Conservation (phyloP, 805 yeast genomes). For the Kurtzmaniella cleridarum region DNA sequence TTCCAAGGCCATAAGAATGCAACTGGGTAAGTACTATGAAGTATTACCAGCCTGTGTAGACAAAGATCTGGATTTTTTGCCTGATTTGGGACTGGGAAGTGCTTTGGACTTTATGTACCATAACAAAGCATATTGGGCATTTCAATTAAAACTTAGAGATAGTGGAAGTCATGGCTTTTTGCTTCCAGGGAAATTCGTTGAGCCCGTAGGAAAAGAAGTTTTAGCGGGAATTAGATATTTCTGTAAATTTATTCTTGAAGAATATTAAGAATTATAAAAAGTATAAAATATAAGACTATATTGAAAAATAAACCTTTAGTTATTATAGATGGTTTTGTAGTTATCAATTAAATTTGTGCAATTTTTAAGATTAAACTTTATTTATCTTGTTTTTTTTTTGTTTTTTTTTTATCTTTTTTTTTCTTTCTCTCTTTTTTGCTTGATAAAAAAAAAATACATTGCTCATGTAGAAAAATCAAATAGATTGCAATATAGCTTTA, state of each 20-base stretch:
- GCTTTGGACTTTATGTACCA: conserved; percentile 83
- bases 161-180: conserved; percentile 80
- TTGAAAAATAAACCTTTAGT: no score
- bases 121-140: conserved; percentile 77
- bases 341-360: no score
- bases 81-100: conserved; percentile 75
- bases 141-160: conserved; percentile 76
- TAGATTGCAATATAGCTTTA: not conserved
- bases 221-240: conserved; percentile 66
- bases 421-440: not conserved
- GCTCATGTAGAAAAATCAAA: not conserved
- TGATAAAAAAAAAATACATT: not conserved
- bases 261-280: conserved; percentile 20
- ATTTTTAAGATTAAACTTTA: no score
- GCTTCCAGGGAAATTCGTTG: conserved; percentile 62
- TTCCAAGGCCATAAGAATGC: conserved; percentile 62
- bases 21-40: conserved; percentile 58
- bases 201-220: conserved; percentile 73
- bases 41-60: conserved; percentile 79
- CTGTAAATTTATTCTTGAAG: conserved; percentile 33
- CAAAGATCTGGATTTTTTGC: conserved; percentile 65
- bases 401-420: no score
- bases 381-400: no score
- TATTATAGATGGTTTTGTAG: no score
- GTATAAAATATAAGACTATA: no score